Evolutionary conservation across 106 monocot species (phyloP), one percentile per base, ranked within the genome.

Genomic region (Narthecium ossifragum): DNA sequence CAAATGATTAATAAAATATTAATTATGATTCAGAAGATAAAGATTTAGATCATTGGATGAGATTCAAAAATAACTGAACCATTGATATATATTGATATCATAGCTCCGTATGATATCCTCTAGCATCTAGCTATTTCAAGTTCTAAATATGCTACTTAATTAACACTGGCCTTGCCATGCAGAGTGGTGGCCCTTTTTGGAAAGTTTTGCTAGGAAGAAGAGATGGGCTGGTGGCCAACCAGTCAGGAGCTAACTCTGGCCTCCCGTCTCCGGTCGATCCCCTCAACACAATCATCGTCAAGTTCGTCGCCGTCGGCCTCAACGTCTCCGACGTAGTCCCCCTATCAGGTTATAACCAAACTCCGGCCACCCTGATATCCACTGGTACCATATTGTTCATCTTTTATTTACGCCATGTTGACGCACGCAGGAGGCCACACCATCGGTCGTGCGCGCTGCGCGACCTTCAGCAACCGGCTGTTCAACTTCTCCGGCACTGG

Each of bases 181-280:
- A 87, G 86, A 82, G 86, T 59, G 82, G 86, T 4, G 86, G 86
- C 0, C 78, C 61, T 37, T 34, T 46, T 4, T 87, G 75, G 64
- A 64, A 29, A n/a, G 82, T 82, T 31, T 53, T 75, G 23, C 26
- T 87, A 12, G 86, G 86, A 12, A 82, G 86, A 72, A 82, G 75
- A 61, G 86, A 87, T 56, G 78, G 82, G 1, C 33, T 78, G 26
- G 69, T 69, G 4, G 64, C 82, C 0, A 87, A 87, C 58, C 86
- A 87, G 20, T 46, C 72, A 11, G 71, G 75, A 36, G 82, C 86
- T 0, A 75, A 77, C 53, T 73, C 7, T 28, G 75, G 72, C 25
- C 71, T 87, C 10, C 86, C 86, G 11, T 46, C 65, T 49, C 86
- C 86, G 0, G 58, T 73, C 11, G 55, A 78, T 23, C 2, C 61